These are phyloP conservation scores for Debaryomyces coudertii DNA, from an alignment of 1,139 yeast genomes.

Conservation along the genomic window DNA sequence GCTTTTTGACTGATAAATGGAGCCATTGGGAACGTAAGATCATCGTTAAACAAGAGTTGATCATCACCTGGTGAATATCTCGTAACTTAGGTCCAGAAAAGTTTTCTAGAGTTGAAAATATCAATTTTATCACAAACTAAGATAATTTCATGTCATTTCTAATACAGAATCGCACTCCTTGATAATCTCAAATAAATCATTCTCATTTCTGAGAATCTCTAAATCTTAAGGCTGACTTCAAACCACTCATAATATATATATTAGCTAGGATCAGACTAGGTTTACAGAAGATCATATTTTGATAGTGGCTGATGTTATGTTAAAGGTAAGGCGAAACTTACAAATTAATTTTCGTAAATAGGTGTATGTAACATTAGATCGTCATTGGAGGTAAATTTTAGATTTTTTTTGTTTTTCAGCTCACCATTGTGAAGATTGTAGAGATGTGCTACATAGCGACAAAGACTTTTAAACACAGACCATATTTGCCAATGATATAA, in stretches of 20 bases:
- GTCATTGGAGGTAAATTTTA: no score
- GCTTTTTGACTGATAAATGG: conserved; percentile 21
- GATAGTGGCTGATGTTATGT: conserved; percentile 25
- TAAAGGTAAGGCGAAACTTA: conserved; percentile 21
- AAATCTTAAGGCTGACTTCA: conserved; percentile 20
- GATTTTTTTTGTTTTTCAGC: no score
- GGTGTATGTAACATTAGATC: no score
- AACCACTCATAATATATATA: conserved; percentile 16
- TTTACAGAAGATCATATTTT: conserved; percentile 23
- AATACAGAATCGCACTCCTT: conserved; percentile 21
- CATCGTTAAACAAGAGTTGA: conserved; percentile 18
- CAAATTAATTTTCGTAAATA: no score
- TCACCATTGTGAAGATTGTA: no score
- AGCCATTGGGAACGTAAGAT: conserved; percentile 19
- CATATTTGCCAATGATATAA: no score
- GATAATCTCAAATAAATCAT: conserved; percentile 20
- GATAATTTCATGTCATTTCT: conserved; percentile 22
- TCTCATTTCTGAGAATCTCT: conserved; percentile 20
- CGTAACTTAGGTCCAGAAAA: conserved; percentile 24
- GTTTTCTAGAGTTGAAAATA: conserved; percentile 20
- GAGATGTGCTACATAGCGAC: no score
- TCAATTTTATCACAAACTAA: conserved; percentile 24
- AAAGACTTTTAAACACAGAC: no score
- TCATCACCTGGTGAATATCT: conserved; percentile 23
- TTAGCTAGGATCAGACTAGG: conserved; percentile 23